Evolutionary conservation across 345 rosid species (phyloP), one percentile per base, ranked within the genome.

Genomic region (Pistacia integerrima): DNA sequence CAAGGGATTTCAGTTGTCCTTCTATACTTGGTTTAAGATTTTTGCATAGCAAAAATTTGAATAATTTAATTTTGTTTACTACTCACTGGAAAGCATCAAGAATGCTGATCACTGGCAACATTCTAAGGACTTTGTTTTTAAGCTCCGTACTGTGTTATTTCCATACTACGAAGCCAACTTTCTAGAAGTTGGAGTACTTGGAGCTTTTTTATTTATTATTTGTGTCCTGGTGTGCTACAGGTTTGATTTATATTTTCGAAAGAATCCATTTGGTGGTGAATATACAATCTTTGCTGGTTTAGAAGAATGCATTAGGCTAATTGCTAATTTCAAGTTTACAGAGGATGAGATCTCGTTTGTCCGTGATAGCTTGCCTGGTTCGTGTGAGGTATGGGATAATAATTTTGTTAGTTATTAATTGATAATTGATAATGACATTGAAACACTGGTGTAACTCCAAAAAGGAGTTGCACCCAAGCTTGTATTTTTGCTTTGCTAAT

Each of bases 231-330:
- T 78, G 72, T 77, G 72, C 66, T 82, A 46, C 84, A 96, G 99
- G 84, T 97, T 94, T 78, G 99, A 97, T 86, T 76, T 97, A 48
- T 97, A 87, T 86, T 94, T 94, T 75, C 97, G 98, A 77, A 97
- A 81, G 92, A 97, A 90, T 78, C 99, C 98, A 0, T 97, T 97
- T 78, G 96, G 96, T 63, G 98, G 99, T 33, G 99, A 97, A 70
- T 97, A 91, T 63, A 92, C 98, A 0, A 78, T 97, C 33, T 97
- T 92, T 86, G 98, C 99, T 61, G 98, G 99, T 57, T 86, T 97
- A 74, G 99, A 94, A 63, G 99, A 97, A 80, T 97, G 99, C 82
- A 87, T 97, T 36, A 88, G 87, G 82, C 85, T 97, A 64, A 85
- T 97, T 35, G 97, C 98, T 66, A 94, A 87, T 87, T 97, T 97